These are phyloP conservation scores for Amanita fuliginea DNA, from an alignment of 768 basidiomycete species.

Conservation along the genomic window DNA sequence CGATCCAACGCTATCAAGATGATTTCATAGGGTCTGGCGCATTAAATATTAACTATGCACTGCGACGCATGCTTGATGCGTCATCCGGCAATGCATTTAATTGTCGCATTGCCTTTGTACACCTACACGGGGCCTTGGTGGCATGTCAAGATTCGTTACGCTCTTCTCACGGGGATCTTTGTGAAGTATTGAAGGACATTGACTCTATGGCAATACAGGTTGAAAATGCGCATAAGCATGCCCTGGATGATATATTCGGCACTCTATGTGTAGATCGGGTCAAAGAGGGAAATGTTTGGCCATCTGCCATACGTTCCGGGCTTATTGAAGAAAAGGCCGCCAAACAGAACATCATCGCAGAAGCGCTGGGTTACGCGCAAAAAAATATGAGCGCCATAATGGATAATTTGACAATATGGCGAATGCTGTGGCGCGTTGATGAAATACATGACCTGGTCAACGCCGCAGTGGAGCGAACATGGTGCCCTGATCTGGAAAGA, in stretches of 20 bases:
- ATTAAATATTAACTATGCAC: constrained; percentile 30
- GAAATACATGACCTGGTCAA: constrained; percentile 30
- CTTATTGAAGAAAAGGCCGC: not conserved
- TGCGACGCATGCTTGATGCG: constrained; percentile 18
- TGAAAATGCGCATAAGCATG: constrained; percentile 25
- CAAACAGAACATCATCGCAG: constrained; percentile 19
- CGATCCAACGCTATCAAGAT: constrained; percentile 57
- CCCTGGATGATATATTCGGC: constrained; percentile 28
- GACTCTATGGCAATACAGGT: constrained; percentile 25
- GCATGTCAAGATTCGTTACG: constrained; percentile 23
- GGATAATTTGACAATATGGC: constrained; percentile 36
- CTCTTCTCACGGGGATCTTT: constrained; percentile 20
- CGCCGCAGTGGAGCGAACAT: constrained; percentile 25
- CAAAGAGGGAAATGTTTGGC: constrained; percentile 1
- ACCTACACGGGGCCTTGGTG: constrained; percentile 27
- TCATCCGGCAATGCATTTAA: constrained; percentile 15
- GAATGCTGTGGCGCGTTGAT: constrained; percentile 31
- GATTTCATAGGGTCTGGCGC: constrained; percentile 50
- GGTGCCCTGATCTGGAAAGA: constrained; percentile 39
- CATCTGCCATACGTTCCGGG: not conserved
- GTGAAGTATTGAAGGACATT: constrained; percentile 22
- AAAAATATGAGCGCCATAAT: constrained; percentile 27
- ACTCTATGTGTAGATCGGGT: not conserved
- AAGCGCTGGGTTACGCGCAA: constrained; percentile 26
- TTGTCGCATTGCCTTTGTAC: constrained; percentile 25